phyloP scores from a whole-genome alignment of 169 alveolate genomes.

The Eimeria mitis region DNA sequence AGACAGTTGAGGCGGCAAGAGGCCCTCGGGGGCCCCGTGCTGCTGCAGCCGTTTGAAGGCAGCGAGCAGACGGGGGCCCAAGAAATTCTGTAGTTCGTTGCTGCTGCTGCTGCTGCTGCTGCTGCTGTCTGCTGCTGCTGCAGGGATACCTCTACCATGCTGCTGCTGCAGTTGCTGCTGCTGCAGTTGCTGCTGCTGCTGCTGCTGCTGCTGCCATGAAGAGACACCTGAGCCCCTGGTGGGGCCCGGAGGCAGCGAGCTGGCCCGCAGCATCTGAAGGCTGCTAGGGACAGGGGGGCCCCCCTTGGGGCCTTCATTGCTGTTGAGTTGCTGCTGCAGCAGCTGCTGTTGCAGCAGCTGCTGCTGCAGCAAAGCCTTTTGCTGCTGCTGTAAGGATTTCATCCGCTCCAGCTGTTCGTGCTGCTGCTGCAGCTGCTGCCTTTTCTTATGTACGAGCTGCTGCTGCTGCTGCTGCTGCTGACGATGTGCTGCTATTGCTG shows the following conservation, averaged over 20 bases:
- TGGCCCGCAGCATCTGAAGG: not conserved
- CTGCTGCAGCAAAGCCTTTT: slow-evolving; percentile 49
- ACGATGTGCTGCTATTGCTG: slow-evolving; percentile 28
- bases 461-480: slow-evolving; percentile 44
- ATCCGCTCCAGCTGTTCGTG: slow-evolving; percentile 12
- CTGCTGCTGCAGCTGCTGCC: slow-evolving; percentile 42
- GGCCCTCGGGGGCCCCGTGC: slow-evolving; percentile 6
- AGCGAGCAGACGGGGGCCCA: slow-evolving; percentile 56
- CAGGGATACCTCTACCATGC: not conserved
- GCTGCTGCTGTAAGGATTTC: slow-evolving; percentile 7
- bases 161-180: slow-evolving; percentile 42
- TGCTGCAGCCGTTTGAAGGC: slow-evolving; percentile 20
- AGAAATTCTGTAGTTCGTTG: not conserved
- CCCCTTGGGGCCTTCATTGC: not conserved
- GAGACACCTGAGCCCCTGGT: not conserved
- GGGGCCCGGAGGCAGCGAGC: not conserved
- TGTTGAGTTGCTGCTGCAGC: slow-evolving; percentile 51
- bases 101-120: slow-evolving; percentile 45
- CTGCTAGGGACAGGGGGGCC: not conserved
- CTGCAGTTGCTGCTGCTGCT: slow-evolving; percentile 10
- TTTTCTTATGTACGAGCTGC: not conserved
- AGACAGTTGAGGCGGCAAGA: not conserved
- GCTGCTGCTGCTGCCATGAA: slow-evolving; percentile 45
- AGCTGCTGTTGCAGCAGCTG: slow-evolving; percentile 18
- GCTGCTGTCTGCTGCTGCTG: not conserved